phyloP scores from a whole-genome alignment of 257 asterid genomes.

The Avicennia marina region DNA sequence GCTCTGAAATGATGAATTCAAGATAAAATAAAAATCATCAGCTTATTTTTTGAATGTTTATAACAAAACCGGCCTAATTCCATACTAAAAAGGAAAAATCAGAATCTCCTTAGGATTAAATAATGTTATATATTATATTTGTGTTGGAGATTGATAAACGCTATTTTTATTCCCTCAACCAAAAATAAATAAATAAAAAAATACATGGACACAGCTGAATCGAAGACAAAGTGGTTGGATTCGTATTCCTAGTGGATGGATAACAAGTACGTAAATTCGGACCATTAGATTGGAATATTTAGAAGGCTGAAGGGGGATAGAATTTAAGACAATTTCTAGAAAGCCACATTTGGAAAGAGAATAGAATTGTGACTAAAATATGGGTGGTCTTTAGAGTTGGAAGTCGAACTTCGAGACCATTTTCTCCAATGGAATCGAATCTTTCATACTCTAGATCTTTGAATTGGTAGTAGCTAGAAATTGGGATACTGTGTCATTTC shows the following conservation, averaged over 20 bases:
- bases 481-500: background rate
- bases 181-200: background rate
- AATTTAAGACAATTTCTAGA: conserved; percentile 12
- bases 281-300: conserved; percentile 13
- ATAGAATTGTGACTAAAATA: conserved; percentile 24
- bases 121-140: too few relatives aligned
- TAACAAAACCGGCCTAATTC: too few relatives aligned
- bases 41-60: background rate
- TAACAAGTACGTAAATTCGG: conserved; percentile 8
- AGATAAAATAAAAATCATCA: too few relatives aligned
- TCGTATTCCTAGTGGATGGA: conserved; percentile 17
- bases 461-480: background rate
- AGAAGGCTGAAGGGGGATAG: conserved; percentile 16
- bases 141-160: too few relatives aligned
- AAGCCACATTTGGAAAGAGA: conserved; percentile 24
- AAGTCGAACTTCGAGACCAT: too few relatives aligned
- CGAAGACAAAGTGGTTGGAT: conserved; percentile 11
- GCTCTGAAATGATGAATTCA: too few relatives aligned
- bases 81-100: too few relatives aligned
- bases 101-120: too few relatives aligned
- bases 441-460: background rate
- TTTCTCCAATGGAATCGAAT: background rate
- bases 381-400: conserved; percentile 17
- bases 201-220: background rate
- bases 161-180: background rate